Percentiles rank a stretch among this genome's conserved stretches.
Conservation (phyloP, 495 filamentous ascomycete species). For the Xylaria grammica region DNA sequence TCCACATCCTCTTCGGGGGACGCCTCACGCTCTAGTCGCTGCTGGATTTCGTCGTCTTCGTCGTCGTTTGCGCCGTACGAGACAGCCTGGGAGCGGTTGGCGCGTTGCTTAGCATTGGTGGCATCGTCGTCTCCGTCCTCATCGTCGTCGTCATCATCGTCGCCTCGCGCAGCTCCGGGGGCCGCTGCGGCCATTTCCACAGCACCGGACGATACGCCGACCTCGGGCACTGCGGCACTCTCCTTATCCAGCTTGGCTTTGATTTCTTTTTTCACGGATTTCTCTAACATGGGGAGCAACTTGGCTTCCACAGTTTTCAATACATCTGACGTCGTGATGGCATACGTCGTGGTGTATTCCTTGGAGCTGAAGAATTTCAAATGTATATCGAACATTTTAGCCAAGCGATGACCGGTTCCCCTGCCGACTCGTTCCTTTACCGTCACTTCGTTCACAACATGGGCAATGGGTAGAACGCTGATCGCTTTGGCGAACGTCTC, state of each 20-base stretch:
- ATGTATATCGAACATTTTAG: constrained; percentile 83
- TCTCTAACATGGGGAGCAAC: constrained; percentile 73
- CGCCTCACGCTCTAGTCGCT: constrained; percentile 57
- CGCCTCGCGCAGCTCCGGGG: constrained; percentile 57
- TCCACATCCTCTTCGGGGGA: constrained; percentile 59
- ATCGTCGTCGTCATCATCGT: constrained; percentile 70
- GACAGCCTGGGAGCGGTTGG: constrained; percentile 77
- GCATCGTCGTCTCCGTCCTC: constrained; percentile 86
- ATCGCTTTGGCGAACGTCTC: constrained; percentile 91
- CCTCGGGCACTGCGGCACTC: constrained; percentile 74
- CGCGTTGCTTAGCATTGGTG: constrained; percentile 74
- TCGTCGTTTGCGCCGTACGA: constrained; percentile 93
- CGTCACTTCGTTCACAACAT: constrained; percentile 82
- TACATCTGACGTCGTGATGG: constrained; percentile 78
- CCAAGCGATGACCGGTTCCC: constrained; percentile 66
- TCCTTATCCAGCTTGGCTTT: constrained; percentile 73
- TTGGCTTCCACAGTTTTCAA: constrained; percentile 76
- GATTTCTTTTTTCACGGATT: constrained; percentile 72
- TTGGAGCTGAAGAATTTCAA: constrained; percentile 81
- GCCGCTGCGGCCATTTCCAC: constrained; percentile 61
- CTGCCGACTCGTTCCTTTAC: constrained; percentile 77
- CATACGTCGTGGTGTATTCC: constrained; percentile 86
- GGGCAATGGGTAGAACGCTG: constrained; percentile 82
- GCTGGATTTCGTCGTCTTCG: constrained; percentile 79
- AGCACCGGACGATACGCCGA: constrained; percentile 77